These are phyloP conservation scores for Graphilbum fragrans DNA, from an alignment of 2,329 filamentous ascomycete species.

Conservation along the genomic window DNA sequence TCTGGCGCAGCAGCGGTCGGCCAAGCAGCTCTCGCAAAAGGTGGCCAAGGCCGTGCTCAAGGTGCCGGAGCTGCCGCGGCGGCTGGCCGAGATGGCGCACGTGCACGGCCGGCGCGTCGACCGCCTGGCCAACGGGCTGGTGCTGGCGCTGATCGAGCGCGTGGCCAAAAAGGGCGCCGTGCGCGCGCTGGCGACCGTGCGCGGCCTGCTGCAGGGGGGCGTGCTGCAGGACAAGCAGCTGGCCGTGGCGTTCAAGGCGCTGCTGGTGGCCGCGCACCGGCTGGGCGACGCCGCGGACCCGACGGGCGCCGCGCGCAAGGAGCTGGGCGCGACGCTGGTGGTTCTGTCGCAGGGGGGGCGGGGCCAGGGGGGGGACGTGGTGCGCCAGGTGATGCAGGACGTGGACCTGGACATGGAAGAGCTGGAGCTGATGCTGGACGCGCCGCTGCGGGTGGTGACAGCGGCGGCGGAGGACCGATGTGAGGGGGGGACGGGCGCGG, in stretches of 20 bases:
- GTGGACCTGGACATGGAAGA: constrained; percentile 61
- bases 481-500: constrained; percentile 7
- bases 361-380: constrained; percentile 48
- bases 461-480: constrained; percentile 34
- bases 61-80: constrained; percentile 44
- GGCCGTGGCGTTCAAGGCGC: constrained; percentile 51
- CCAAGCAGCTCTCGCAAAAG: constrained; percentile 54
- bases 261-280: constrained; percentile 48
- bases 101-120: constrained; percentile 58
- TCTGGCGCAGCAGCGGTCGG: constrained; percentile 66
- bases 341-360: constrained; percentile 48
- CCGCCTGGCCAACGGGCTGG: constrained; percentile 61
- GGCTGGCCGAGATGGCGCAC: constrained; percentile 48
- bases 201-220: constrained; percentile 45
- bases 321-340: constrained; percentile 56
- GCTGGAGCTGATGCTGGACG: constrained; percentile 62
- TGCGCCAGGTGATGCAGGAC: constrained; percentile 54
- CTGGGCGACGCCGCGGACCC: constrained; percentile 41
- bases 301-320: constrained; percentile 44
- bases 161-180: constrained; percentile 47
- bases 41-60: constrained; percentile 59
- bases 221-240: constrained; percentile 52
- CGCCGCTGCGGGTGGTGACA: constrained; percentile 42
- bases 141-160: constrained; percentile 50
- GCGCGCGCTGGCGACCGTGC: constrained; percentile 45